Base-by-base conservation (phyloP, 257 asterid genomes). In the Thymus mandschuricus region DNA sequence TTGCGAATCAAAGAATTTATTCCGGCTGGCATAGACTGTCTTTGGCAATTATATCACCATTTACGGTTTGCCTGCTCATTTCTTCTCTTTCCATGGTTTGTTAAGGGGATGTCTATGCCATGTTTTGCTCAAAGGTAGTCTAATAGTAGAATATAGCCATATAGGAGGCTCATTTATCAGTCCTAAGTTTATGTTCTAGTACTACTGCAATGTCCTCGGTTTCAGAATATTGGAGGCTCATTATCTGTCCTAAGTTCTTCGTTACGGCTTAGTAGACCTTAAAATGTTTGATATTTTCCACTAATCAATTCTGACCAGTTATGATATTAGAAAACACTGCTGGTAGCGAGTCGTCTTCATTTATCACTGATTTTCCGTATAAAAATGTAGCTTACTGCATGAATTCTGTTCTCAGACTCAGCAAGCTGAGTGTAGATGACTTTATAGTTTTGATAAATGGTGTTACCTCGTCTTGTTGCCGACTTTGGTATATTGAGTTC, bases 211-310 rank as follows among this genome's bases (percentile, higher is more conserved):
- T 3, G 40, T 10, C 63, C 43, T 31, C 7, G 6, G 28, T n/a
- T 49, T 49, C 64, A 31, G 45, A 33, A 10, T 34, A 10, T 45
- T 4, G 34, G 49, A 7, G 51, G 51, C 13, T 40, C 9, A 15
- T 35, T 45, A 10, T 44, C 28, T 64, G 69, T 64, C 55, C 54
- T 9, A 41, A 27, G 35, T 64, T n/a, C 45, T 48, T 54, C 55
- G 40, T 52, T 27, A 38, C 40, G 64, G 41, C 35, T 9, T 10
- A 29, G 73, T 40, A 4, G 44, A 54, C 62, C 43, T 66, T 5
- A 38, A 10, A n/a, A 12, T 21, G 8, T 15, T 33, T 33, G 31
- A 49, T 9, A 29, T 35, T 48, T 31, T 11, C 50, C 28, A 21
- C 9, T 3, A 10, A 15, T 10, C 10, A 4, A 44, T 7, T 27